Evolutionary conservation across 768 basidiomycete species (phyloP), one percentile per base, ranked within the genome.

Genomic region (Collybiopsis luxurians): DNA sequence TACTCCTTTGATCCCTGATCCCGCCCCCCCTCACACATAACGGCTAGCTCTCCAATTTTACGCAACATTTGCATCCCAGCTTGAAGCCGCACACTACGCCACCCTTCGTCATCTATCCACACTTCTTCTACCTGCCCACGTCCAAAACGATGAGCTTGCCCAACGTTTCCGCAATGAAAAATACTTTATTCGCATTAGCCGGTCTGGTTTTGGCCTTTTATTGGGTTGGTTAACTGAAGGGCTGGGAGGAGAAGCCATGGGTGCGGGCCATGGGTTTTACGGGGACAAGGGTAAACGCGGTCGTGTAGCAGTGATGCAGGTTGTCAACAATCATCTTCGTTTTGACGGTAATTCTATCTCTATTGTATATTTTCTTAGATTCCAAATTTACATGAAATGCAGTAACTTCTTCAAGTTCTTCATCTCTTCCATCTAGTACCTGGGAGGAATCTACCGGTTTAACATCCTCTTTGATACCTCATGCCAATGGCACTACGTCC

Each of bases 221-320:
- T 80, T 98, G 2, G 95, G 96, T 28, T 99, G 97, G 97, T 74
- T 98, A 56, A 97, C 93, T 23, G 95, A 98, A 68, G 95, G 94
- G 15, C 78, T 88, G 54, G 86, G 95, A 57, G 87, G 95, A 55
- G 92, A 93, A 69, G 81, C 87, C n/a, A 68, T 88, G 61, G 95
- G 95, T 50, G 75, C 79, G 57, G 86, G 92, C 7, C 82, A 85
- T 50, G 87, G 93, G 0, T 92, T 92, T 64, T 77, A 85, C 30
- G 92, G 90, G 1, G 87, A 92, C 62, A 82, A 82, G 56, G 93
- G 92, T 19, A 86, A 89, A 65, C 77, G 95, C 59, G 93, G 94
- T 4, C 80, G 97, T 63, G 87, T 93, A 51, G 84, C 92, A 10
- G 89, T 98, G 43, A 89, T 98, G 84, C 85, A 88, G 42, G 93